Evolutionary conservation across 169 alveolate genomes (phyloP), one percentile per base, ranked within the genome.

Genomic region (Cryptosporidium sp.): DNA sequence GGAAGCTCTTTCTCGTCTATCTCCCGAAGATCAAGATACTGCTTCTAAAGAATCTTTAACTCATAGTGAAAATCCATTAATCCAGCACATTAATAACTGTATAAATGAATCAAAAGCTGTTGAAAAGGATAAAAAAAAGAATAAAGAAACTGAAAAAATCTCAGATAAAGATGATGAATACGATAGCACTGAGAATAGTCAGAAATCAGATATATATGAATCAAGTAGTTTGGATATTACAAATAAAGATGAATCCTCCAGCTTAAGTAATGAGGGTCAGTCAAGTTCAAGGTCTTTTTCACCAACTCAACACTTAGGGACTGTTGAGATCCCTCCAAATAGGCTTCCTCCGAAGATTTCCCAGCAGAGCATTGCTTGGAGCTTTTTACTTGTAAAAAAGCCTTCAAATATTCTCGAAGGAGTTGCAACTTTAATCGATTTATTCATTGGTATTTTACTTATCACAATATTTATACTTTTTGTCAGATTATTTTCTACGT

Each of bases 321-420:
- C 18, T 10, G 37, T 18, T 16, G 45, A 37, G 8, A 80, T 80
- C 29, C 89, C 89, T n/a, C 67, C 45, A 16, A 33, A 80, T 53
- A 29, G 89, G 0, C 65, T 61, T 10, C 89, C 89, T 39, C 89
- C 89, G 16, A 62, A 23, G 44, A 65, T 53, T 29, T 42, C 69
- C 29, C 89, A 62, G 42, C 73, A 80, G 42, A 62, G 73, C 35
- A 80, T 80, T 65, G 73, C 89, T 29, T 80, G 89, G 89, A 61
- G 68, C 21, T 48, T 65, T 10, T 26, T 80, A 29, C 62, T 80
- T 10, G 42, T 80, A n/a, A 80, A 48, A 31, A 80, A 31, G 35
- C 89, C 89, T 6, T 48, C 89, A 16, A 80, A 60, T 44, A 33
- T 67, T 44, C 51, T 62, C 5, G 89, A 80, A 18, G 73, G 73